These are phyloP conservation scores for Hippophae tibetana DNA, from an alignment of 306 rosid species.

Conservation along the genomic window DNA sequence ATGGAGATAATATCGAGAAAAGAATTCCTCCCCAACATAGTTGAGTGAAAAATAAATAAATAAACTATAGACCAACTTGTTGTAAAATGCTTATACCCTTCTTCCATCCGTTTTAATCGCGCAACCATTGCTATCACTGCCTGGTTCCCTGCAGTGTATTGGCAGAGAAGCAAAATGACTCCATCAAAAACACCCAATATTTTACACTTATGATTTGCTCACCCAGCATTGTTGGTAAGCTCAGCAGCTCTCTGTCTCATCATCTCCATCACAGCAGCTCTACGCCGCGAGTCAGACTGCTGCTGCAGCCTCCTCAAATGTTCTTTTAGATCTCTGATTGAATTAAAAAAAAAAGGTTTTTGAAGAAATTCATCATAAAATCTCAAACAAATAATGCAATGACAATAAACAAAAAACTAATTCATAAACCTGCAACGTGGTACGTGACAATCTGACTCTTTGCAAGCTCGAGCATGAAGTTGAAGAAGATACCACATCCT, in stretches of 20 bases:
- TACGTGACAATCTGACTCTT: constrained; percentile 85
- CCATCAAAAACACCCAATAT: constrained; percentile 19
- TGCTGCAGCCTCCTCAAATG: constrained; percentile 92
- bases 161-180: constrained; percentile 25
- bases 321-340: constrained; percentile 80
- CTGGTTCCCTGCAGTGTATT: constrained; percentile 24
- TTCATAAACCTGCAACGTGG: constrained; percentile 91
- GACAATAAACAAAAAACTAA: background rate
- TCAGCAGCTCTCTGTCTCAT: constrained; percentile 99
- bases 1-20: constrained; percentile 12
- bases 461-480: constrained; percentile 98
- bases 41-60: background rate
- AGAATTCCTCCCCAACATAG: constrained; percentile 20
- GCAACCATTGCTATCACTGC: constrained; percentile 21
- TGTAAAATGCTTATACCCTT: constrained; percentile 28
- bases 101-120: constrained; percentile 24
- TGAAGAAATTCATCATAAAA: background rate
- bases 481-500: constrained; percentile 98
- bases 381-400: background rate
- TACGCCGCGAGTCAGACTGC: constrained; percentile 89
- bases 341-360: background rate
- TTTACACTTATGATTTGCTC: constrained; percentile 32
- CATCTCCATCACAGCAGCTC: constrained; percentile 99
- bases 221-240: constrained; percentile 66
- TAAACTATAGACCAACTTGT: constrained; percentile 26